These are phyloP conservation scores for Fomitopsis schrenkii DNA, from an alignment of 1,284 basidiomycete species.

Conservation along the genomic window DNA sequence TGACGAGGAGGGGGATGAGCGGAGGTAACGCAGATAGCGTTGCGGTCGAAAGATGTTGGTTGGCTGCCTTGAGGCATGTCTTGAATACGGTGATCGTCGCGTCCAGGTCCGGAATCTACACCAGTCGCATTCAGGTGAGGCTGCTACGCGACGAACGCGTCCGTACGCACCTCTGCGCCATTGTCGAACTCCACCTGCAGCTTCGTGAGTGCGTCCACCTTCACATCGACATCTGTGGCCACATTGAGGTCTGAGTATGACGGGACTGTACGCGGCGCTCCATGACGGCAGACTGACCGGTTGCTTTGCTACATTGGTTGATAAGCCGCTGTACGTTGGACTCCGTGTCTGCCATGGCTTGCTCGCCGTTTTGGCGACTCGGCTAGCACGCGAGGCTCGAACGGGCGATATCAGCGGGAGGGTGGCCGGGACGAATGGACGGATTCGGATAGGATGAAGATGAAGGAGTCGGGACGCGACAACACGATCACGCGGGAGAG, in stretches of 20 bases:
- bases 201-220: conserved; percentile 74
- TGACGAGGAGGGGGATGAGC: conserved; percentile 58
- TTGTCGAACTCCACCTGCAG: conserved; percentile 69
- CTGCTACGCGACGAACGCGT: conserved; percentile 40
- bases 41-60: conserved; percentile 78
- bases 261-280: neutral
- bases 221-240: conserved; percentile 66
- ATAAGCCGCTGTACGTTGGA: conserved; percentile 57
- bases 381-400: neutral
- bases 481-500: neutral
- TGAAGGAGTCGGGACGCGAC: neutral
- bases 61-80: conserved; percentile 70
- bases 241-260: neutral
- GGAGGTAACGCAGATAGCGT: conserved; percentile 61
- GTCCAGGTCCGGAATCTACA: conserved; percentile 67
- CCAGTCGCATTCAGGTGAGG: conserved; percentile 59
- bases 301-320: conserved; percentile 58
- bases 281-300: conserved; percentile 42
- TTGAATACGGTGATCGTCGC: conserved; percentile 66
- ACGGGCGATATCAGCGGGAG: neutral
- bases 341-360: conserved; percentile 41
- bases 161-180: conserved; percentile 53
- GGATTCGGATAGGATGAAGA: neutral
- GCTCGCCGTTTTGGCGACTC: conserved; percentile 2
- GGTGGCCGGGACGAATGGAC: neutral